A percentile compares a stretch with the other conserved stretches of the same genome.
Evolutionary conservation across 2,329 filamentous ascomycete genomes (phyloP).

Genomic region (Stenocarpella maydis): DNA sequence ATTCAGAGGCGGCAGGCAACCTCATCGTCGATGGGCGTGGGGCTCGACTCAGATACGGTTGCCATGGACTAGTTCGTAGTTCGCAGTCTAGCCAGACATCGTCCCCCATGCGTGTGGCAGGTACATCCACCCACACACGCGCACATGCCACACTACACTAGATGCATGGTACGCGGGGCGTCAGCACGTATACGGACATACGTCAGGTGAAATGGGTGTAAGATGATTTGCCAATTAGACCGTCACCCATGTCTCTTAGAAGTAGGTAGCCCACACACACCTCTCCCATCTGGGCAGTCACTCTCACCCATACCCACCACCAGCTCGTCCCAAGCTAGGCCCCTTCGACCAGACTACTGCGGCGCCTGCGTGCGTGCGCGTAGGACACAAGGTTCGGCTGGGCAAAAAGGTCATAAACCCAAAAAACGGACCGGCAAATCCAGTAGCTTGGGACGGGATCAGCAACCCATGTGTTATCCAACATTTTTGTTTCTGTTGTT

Average conservation of each 20-base stretch:
- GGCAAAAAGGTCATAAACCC: conserved; percentile 14
- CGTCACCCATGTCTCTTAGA: background rate
- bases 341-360: conserved; percentile 9
- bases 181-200: background rate
- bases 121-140: background rate
- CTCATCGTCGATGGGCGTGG: conserved; percentile 5
- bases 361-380: conserved; percentile 26
- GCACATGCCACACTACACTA: background rate
- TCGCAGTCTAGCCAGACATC: background rate
- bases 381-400: conserved; percentile 12
- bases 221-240: conserved; percentile 31
- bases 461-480: conserved; percentile 8
- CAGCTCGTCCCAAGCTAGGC: background rate
- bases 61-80: conserved; percentile 15
- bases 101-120: background rate
- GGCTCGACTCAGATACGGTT: conserved; percentile 10
- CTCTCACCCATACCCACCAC: background rate
- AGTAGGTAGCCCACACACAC: background rate
- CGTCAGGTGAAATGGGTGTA: conserved; percentile 28
- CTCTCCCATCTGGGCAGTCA: background rate
- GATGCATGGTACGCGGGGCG: too few relatives aligned
- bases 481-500: background rate
- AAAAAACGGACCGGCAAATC: background rate
- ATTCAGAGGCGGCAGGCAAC: background rate
- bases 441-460: conserved; percentile 18